These are phyloP conservation scores for Arthrobotrys sinensis DNA, from an alignment of 2,329 filamentous ascomycete species.

Conservation along the genomic window DNA sequence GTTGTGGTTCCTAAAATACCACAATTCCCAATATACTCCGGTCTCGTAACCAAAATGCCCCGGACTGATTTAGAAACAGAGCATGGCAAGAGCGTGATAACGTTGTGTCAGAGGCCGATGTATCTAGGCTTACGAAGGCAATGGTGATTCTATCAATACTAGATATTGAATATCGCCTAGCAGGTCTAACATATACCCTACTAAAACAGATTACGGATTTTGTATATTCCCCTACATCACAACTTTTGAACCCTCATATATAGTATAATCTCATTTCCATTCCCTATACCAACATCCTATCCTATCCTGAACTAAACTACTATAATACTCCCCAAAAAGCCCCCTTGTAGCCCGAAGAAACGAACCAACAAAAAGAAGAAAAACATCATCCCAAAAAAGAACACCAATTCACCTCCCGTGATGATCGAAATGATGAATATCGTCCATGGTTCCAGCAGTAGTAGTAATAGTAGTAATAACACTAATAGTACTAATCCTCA, in stretches of 20 bases:
- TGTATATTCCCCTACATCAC: background rate
- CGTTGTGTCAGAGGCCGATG: too few relatives aligned
- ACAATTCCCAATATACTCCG: too few relatives aligned
- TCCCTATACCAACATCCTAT: slow-evolving; percentile 8
- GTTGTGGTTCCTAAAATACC: background rate
- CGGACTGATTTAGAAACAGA: too few relatives aligned
- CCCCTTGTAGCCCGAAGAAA: background rate
- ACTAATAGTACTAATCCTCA: slow-evolving; percentile 13
- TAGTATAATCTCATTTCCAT: background rate
- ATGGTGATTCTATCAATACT: too few relatives aligned
- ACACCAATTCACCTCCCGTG: slow-evolving; percentile 12
- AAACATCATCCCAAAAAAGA: background rate
- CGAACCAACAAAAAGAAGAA: background rate
- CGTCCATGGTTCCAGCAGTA: slow-evolving; percentile 1
- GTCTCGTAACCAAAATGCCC: too few relatives aligned
- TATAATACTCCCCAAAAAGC: slow-evolving; percentile 2
- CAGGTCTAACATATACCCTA: too few relatives aligned
- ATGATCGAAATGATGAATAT: slow-evolving; percentile 17
- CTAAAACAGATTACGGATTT: too few relatives aligned
- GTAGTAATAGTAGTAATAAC: slow-evolving; percentile 13
- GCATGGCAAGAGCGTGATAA: too few relatives aligned
- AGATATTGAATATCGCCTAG: too few relatives aligned
- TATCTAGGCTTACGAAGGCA: too few relatives aligned
- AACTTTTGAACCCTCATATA: background rate
- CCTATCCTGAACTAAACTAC: background rate